Evolutionary conservation across 192 early-diverging fungal species (phyloP).

Genomic region (Ramicandelaber brevisporus): DNA sequence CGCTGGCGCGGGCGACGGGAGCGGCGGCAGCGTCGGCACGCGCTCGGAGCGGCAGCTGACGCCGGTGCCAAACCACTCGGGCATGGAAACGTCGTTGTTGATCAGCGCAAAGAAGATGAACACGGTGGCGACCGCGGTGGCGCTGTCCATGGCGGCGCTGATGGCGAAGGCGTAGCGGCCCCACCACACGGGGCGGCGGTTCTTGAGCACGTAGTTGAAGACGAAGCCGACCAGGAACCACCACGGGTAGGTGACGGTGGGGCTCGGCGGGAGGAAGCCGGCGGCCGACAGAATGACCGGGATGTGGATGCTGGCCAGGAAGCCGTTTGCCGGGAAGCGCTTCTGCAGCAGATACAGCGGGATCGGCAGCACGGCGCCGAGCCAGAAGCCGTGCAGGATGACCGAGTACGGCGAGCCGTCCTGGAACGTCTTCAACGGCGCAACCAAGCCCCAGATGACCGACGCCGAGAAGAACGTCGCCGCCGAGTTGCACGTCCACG

Average conservation of each 20-base stretch:
- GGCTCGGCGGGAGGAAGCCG: slow-evolving; percentile 16
- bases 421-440: slow-evolving; percentile 24
- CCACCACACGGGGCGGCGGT: slow-evolving; percentile 21
- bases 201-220: slow-evolving; percentile 27
- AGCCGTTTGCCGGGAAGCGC: slow-evolving; percentile 21
- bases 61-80: too few relatives aligned
- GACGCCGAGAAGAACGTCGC: slow-evolving; percentile 25
- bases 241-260: slow-evolving; percentile 3
- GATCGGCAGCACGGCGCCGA: slow-evolving; percentile 27
- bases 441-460: slow-evolving; percentile 39
- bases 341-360: slow-evolving; percentile 24
- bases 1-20: too few relatives aligned
- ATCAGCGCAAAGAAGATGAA: slow-evolving; percentile 2
- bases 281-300: slow-evolving; percentile 24
- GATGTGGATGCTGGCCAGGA: slow-evolving; percentile 25
- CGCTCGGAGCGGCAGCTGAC: too few relatives aligned
- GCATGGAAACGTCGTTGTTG: not conserved
- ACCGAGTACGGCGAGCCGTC: slow-evolving; percentile 15
- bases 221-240: slow-evolving; percentile 17
- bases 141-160: slow-evolving; percentile 13
- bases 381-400: slow-evolving; percentile 8
- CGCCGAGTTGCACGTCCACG: slow-evolving; percentile 21
- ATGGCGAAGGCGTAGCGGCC: slow-evolving; percentile 12
- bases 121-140: slow-evolving; percentile 1
- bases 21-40: too few relatives aligned